phyloP scores from a whole-genome alignment of 768 basidiomycete genomes.

The Hericium rajendrae region DNA sequence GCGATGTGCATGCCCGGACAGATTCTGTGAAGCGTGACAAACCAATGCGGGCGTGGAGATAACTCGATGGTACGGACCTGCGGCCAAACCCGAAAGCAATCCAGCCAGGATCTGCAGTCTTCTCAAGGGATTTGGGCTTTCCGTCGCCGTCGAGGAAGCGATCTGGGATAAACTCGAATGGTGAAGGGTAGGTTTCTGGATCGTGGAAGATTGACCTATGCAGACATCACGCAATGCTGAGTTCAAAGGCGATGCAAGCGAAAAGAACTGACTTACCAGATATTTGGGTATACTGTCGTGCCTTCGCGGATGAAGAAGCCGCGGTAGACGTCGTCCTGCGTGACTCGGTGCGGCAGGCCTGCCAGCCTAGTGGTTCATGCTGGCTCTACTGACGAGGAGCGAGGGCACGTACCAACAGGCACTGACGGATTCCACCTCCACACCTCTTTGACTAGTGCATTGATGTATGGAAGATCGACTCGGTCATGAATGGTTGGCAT shows the following conservation, averaged over 20 bases:
- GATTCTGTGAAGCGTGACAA: slow-evolving; percentile 9
- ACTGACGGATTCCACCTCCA: slow-evolving; percentile 51
- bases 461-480: slow-evolving; percentile 44
- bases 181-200: slow-evolving; percentile 33
- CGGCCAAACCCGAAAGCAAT: slow-evolving; percentile 10
- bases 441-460: slow-evolving; percentile 47
- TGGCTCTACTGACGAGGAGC: too few relatives aligned
- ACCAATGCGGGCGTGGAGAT: too few relatives aligned
- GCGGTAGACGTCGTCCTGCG: slow-evolving; percentile 56
- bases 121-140: not conserved
- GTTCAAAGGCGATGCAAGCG: not conserved
- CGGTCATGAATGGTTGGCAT: slow-evolving; percentile 55
- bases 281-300: slow-evolving; percentile 52
- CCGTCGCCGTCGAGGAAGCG: slow-evolving; percentile 26
- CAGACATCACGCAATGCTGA: not conserved
- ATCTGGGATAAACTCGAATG: slow-evolving; percentile 37
- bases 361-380: not conserved
- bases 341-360: slow-evolving; percentile 59
- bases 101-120: not conserved
- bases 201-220: slow-evolving; percentile 41
- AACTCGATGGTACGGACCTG: too few relatives aligned
- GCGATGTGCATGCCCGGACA: slow-evolving; percentile 22
- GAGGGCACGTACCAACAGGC: slow-evolving; percentile 40
- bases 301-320: slow-evolving; percentile 55
- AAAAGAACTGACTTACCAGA: slow-evolving; percentile 34